Evolutionary conservation across 352 stramenopile species (phyloP), one percentile per base, ranked within the genome.

Genomic region (Aphanomyces stellatus): DNA sequence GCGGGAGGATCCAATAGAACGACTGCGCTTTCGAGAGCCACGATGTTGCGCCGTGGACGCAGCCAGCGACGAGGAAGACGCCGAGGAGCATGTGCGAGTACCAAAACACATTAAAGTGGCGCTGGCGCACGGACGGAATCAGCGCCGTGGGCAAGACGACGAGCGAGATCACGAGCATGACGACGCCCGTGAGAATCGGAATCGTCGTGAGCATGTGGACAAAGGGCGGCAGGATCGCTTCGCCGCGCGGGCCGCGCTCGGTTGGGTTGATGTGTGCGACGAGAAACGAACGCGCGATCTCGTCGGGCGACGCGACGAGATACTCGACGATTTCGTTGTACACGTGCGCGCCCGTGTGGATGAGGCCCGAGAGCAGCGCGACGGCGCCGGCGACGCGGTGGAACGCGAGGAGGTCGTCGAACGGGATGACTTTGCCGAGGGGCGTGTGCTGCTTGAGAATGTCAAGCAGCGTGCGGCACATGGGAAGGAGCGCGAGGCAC

Each of bases 361-460:
- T 77, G 17, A 89, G 46, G 1, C 77, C 78, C 5, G 82, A 79
- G 10, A 88, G 55, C 51, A 91, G 61, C 65, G 88, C 70, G n/a
- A 91, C 77, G n/a, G 84, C 64, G 22, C 82, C 82, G n/a, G 77
- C 83, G 70, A 91, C 76, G 71, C 87, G 88, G 72, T 88, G 80
- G 51, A 89, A 91, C 53, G 82, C 76, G 31, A 88, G 82, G 63
- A 88, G 70, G 34, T 82, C 66, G 62, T 89, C 82, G 33, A 91
- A 67, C 3, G 82, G 82, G 7, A 90, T 59, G 33, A 78, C 67
- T 8, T 74, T 72, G 6, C 77, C 71, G 31, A 88, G 72, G 13
- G 88, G 69, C 0, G 71, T 75, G 41, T 75, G 86, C 31, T 76
- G 76, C 2, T 81, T 78, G n/a, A 87, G 59, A 5, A 72, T 73